Conservation (phyloP, 768 basidiomycete genomes). For the Pleurotus sapidus region DNA sequence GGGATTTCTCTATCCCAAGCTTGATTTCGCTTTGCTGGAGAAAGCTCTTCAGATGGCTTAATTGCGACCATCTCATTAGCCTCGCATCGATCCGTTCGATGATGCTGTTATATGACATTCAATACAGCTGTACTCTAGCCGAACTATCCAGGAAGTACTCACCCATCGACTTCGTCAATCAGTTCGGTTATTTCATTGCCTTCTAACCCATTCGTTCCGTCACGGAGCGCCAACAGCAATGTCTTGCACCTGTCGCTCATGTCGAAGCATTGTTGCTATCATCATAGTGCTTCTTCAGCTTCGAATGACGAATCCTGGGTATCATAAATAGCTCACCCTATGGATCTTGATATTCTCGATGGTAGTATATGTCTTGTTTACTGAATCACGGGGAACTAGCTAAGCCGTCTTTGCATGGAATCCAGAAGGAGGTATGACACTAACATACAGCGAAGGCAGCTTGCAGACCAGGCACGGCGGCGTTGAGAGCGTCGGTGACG, state of each 20-base stretch:
- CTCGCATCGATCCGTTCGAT: constrained; percentile 26
- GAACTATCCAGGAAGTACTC: constrained; percentile 9
- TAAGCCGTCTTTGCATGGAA: background rate
- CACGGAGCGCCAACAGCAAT: constrained; percentile 30
- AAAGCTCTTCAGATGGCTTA: constrained; percentile 33
- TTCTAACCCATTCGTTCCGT: constrained; percentile 28
- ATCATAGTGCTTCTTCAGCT: background rate
- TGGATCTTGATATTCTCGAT: constrained; percentile 37
- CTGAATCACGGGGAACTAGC: constrained; percentile 15
- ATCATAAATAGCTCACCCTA: constrained; percentile 22
- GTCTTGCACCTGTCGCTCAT: constrained; percentile 27
- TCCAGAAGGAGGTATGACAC: constrained; percentile 8
- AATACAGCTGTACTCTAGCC: background rate
- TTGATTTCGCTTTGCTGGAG: constrained; percentile 36
- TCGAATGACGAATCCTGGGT: background rate
- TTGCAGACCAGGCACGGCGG: constrained; percentile 24
- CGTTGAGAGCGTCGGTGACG: background rate
- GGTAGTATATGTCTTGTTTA: constrained; percentile 22
- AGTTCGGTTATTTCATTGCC: constrained; percentile 24
- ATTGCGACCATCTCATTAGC: constrained; percentile 32
- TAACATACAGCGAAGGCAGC: constrained; percentile 22
- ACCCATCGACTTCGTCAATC: constrained; percentile 34
- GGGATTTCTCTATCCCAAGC: constrained; percentile 33
- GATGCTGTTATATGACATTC: constrained; percentile 17
- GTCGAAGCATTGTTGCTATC: constrained; percentile 35